phyloP scores from a whole-genome alignment of 2,329 filamentous ascomycete species.

The Penicillium polonicum region DNA sequence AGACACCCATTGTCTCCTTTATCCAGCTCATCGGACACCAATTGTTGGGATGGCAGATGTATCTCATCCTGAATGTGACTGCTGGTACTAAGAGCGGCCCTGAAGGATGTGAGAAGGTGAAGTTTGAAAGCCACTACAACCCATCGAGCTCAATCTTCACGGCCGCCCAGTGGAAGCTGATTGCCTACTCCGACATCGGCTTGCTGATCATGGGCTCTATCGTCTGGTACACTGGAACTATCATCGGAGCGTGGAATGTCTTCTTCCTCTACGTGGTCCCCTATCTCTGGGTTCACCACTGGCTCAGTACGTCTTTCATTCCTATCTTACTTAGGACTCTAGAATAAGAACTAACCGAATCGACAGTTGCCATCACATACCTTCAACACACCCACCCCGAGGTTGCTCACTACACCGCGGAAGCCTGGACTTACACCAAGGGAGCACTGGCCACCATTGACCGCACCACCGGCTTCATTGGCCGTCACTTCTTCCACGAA shows the following conservation, averaged over 20 bases:
- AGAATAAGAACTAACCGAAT: not conserved
- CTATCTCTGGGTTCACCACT: constrained; percentile 70
- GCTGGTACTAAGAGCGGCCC: constrained; percentile 51
- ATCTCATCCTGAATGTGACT: constrained; percentile 61
- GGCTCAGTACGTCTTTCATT: constrained; percentile 54
- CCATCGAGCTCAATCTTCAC: constrained; percentile 62
- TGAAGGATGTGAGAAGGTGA: constrained; percentile 13
- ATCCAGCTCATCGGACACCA: constrained; percentile 60
- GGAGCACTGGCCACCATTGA: constrained; percentile 64
- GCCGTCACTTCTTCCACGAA: constrained; percentile 64
- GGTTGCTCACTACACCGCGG: constrained; percentile 59
- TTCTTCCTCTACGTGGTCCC: constrained; percentile 62
- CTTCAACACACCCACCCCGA: constrained; percentile 67
- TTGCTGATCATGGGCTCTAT: constrained; percentile 52
- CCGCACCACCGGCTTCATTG: constrained; percentile 64
- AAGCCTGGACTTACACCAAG: constrained; percentile 61
- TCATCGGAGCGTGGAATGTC: constrained; percentile 58
- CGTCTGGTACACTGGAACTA: constrained; percentile 54
- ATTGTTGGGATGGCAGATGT: constrained; percentile 63
- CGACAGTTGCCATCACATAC: constrained; percentile 68
- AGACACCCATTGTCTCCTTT: constrained; percentile 59
- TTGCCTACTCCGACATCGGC: constrained; percentile 61
- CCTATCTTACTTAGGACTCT: not conserved
- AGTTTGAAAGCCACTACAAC: constrained; percentile 56
- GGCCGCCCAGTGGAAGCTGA: constrained; percentile 55